phyloP scores from a whole-genome alignment of 2,329 filamentous ascomycete genomes.

The Pochonia chlamydosporia region DNA sequence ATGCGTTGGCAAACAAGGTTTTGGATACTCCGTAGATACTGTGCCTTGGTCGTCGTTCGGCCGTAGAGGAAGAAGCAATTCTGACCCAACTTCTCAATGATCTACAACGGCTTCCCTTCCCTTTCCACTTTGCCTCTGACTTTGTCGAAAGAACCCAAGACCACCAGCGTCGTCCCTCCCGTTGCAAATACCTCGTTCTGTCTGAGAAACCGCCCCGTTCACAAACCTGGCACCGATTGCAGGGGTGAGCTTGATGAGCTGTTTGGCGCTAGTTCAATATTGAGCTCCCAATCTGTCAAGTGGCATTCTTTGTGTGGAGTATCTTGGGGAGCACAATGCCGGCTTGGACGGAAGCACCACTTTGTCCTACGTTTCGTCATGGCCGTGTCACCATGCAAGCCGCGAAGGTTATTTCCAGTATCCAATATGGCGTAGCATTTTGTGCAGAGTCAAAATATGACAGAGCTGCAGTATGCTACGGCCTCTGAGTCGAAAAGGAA shows the following conservation, averaged over 20 bases:
- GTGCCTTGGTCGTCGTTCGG: no score
- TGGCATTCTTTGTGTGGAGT: background rate
- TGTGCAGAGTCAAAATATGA: no score
- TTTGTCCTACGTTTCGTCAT: background rate
- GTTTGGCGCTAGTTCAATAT: conserved; percentile 2
- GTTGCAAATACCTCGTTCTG: no score
- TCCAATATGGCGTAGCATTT: no score
- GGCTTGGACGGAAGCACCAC: background rate
- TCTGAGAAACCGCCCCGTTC: no score
- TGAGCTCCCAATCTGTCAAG: background rate
- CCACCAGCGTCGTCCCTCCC: background rate
- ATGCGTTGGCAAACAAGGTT: no score
- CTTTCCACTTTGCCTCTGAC: no score
- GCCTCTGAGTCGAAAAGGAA: no score
- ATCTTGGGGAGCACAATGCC: background rate
- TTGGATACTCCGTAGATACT: no score
- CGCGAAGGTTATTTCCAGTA: background rate
- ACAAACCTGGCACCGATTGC: background rate
- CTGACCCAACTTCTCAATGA: background rate
- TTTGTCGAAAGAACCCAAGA: background rate
- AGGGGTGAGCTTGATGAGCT: conserved; percentile 4
- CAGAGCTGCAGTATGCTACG: background rate
- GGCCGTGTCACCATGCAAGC: background rate
- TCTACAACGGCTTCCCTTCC: no score
- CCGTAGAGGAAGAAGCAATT: background rate